Conservation (phyloP, 2,329 filamentous ascomycete genomes). For the Pseudogymnoascus sp. region DNA sequence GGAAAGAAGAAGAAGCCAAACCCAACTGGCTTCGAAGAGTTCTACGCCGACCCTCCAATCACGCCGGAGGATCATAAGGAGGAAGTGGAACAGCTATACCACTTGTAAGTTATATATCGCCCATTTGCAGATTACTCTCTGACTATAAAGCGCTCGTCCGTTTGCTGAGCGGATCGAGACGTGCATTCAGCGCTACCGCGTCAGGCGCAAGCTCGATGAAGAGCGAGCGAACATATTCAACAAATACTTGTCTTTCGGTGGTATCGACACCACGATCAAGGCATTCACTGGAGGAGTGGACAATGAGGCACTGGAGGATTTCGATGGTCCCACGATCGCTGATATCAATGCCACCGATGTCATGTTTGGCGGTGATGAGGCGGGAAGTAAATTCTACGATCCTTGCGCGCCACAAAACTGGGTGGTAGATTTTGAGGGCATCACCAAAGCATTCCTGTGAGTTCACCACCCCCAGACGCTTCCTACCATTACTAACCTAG, state of each 20-base stretch:
- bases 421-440: constrained; percentile 69
- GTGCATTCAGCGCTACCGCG: constrained; percentile 73
- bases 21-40: constrained; percentile 68
- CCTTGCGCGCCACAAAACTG: constrained; percentile 47
- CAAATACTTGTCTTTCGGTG: constrained; percentile 76
- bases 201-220: constrained; percentile 63
- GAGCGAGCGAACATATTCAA: constrained; percentile 58
- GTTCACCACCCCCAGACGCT: constrained; percentile 23
- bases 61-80: constrained; percentile 59
- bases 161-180: constrained; percentile 70
- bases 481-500: constrained; percentile 13
- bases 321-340: constrained; percentile 56
- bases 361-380: constrained; percentile 37
- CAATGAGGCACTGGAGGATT: constrained; percentile 49
- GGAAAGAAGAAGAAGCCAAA: constrained; percentile 24
- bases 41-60: constrained; percentile 70
- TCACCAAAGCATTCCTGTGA: constrained; percentile 72
- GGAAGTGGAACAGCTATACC: constrained; percentile 58
- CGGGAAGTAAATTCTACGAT: constrained; percentile 40
- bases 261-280: constrained; percentile 55
- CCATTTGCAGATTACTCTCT: constrained; percentile 15
- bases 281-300: constrained; percentile 54
- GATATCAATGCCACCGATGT: constrained; percentile 54
- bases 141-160: constrained; percentile 35
- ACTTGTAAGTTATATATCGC: constrained; percentile 38